Conservation (phyloP, 805 yeast genomes). For the Yarrowia keelungensis region DNA sequence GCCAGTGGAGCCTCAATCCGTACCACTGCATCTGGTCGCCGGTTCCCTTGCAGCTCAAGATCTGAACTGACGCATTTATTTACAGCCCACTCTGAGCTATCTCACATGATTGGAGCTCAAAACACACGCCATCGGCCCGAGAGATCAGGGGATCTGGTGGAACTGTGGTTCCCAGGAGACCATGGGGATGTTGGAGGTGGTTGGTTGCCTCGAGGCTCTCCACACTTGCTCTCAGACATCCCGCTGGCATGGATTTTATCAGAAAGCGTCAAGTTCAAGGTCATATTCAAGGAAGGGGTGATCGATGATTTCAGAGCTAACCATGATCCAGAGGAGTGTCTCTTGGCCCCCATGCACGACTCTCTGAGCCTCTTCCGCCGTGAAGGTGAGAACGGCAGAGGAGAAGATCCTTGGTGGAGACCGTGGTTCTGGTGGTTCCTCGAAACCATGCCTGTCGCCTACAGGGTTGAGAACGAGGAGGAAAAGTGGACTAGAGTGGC, state of each 20-base stretch:
- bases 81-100: neutral
- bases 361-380: slow-evolving; percentile 5
- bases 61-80: neutral
- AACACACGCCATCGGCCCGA: slow-evolving; percentile 6
- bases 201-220: neutral
- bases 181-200: slow-evolving; percentile 76
- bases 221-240: slow-evolving; percentile 17
- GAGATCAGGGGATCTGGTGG: slow-evolving; percentile 52
- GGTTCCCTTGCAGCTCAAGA: neutral
- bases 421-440: slow-evolving; percentile 36
- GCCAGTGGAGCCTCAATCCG: slow-evolving; percentile 9
- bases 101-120: neutral
- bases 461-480: slow-evolving; percentile 30
- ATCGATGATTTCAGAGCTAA: slow-evolving; percentile 3
- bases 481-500: slow-evolving; percentile 21
- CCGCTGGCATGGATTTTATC: slow-evolving; percentile 33
- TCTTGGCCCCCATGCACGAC: slow-evolving; percentile 5
- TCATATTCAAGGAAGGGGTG: slow-evolving; percentile 22
- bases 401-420: slow-evolving; percentile 35
- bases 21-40: neutral
- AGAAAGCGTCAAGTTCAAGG: slow-evolving; percentile 22
- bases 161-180: slow-evolving; percentile 70
- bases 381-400: slow-evolving; percentile 9
- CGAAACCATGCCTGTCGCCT: slow-evolving; percentile 16
- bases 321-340: slow-evolving; percentile 31